Evolutionary conservation across 2,329 filamentous ascomycete species (phyloP).

Genomic region (Exophiala viscosa): DNA sequence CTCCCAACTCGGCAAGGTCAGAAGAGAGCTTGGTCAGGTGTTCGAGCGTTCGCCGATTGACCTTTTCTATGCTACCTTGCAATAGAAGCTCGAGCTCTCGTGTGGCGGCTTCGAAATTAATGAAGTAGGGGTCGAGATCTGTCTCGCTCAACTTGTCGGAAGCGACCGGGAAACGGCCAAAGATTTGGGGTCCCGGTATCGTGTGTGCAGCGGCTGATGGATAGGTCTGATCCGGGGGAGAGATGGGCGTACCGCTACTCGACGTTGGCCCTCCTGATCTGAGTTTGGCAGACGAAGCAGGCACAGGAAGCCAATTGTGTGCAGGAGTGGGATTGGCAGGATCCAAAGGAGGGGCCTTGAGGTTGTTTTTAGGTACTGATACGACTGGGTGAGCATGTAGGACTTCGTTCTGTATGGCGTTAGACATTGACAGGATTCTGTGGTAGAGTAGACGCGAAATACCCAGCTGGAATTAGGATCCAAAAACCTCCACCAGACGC

Average conservation of each 20-base stretch:
- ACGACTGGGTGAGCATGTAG: conserved; percentile 84
- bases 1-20: conserved; percentile 88
- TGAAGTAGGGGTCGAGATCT: conserved; percentile 93
- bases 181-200: conserved; percentile 59
- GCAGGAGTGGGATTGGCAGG: conserved; percentile 86
- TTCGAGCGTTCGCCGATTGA: conserved; percentile 82
- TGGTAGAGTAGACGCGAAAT: conserved; percentile 33
- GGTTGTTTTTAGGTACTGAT: conserved; percentile 86
- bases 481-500: conserved; percentile 95
- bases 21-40: conserved; percentile 80
- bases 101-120: conserved; percentile 85
- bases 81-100: conserved; percentile 86
- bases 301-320: conserved; percentile 83
- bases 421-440: conserved; percentile 19
- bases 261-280: conserved; percentile 50
- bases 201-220: conserved; percentile 56
- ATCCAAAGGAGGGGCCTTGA: conserved; percentile 93
- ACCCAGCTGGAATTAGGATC: conserved; percentile 99
- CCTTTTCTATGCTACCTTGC: conserved; percentile 92
- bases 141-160: conserved; percentile 74
- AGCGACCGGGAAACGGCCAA: conserved; percentile 78
- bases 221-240: conserved; percentile 50
- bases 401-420: conserved; percentile 71
- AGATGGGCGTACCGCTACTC: conserved; percentile 51
- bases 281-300: conserved; percentile 79